phyloP scores from a whole-genome alignment of 495 filamentous ascomycete species.

The Sporormia fimetaria region DNA sequence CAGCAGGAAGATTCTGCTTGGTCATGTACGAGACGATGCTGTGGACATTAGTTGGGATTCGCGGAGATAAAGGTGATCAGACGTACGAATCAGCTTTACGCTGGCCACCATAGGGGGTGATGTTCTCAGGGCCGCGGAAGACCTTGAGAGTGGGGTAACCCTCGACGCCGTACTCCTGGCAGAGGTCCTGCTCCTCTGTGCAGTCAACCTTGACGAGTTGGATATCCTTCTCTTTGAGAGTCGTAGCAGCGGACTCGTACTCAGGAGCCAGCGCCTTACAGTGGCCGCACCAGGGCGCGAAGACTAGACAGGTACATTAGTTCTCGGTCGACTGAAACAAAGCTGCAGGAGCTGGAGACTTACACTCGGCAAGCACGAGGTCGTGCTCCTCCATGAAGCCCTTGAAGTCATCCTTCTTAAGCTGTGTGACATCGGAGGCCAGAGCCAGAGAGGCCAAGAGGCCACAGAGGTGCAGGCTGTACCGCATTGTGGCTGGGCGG shows the following conservation, averaged over 20 bases:
- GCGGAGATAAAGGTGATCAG: neutral
- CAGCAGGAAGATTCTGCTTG: constrained; percentile 92
- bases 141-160: constrained; percentile 98
- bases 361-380: constrained; percentile 72
- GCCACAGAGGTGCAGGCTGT: constrained; percentile 28
- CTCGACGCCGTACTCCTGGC: constrained; percentile 79
- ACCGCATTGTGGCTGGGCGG: constrained; percentile 22
- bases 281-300: constrained; percentile 64
- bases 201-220: constrained; percentile 90
- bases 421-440: constrained; percentile 71
- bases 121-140: constrained; percentile 85
- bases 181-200: constrained; percentile 86
- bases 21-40: constrained; percentile 98
- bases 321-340: neutral
- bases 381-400: constrained; percentile 76
- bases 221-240: constrained; percentile 91
- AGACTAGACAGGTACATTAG: constrained; percentile 40
- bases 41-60: constrained; percentile 26
- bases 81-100: constrained; percentile 84
- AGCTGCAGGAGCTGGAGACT: constrained; percentile 1
- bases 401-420: constrained; percentile 77
- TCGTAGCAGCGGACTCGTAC: constrained; percentile 84
- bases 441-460: constrained; percentile 45
- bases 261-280: constrained; percentile 78
- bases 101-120: constrained; percentile 73